Conservation (phyloP, 441 rosid genomes). For the Croton laevigatus region DNA sequence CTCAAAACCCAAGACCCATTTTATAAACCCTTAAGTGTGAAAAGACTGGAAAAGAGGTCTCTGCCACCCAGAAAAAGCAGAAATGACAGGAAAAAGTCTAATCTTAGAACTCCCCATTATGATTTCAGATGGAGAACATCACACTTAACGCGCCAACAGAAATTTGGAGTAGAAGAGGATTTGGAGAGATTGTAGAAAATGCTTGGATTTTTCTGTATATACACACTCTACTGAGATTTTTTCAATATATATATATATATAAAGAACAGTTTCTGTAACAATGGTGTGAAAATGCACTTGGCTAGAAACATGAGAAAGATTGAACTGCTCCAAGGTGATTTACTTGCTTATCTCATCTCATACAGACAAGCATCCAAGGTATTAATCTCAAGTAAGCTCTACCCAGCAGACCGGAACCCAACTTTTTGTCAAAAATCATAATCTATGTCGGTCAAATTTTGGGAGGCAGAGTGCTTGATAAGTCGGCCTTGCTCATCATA, state of each 20-base stretch:
- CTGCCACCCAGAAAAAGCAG: neutral
- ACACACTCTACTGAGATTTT: conserved; percentile 18
- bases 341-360: conserved; percentile 11
- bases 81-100: neutral
- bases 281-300: conserved; percentile 12
- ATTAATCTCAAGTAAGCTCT: conserved; percentile 7
- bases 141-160: too few species aligned
- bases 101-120: too few species aligned
- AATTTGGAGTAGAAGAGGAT: neutral
- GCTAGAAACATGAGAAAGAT: conserved; percentile 1
- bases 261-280: neutral
- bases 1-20: neutral
- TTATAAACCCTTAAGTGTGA: neutral
- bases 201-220: conserved; percentile 23
- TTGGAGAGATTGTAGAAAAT: neutral
- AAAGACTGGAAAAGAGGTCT: too few species aligned
- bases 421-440: conserved; percentile 50
- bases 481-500: conserved; percentile 69
- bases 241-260: neutral
- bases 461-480: conserved; percentile 50
- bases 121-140: too few species aligned
- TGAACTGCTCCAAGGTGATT: conserved; percentile 15
- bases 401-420: neutral
- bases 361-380: conserved; percentile 15
- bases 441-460: conserved; percentile 76